These are phyloP conservation scores for Acanthamoeba castellanii DNA, from an alignment of 208 protist genomes.

Conservation along the genomic window DNA sequence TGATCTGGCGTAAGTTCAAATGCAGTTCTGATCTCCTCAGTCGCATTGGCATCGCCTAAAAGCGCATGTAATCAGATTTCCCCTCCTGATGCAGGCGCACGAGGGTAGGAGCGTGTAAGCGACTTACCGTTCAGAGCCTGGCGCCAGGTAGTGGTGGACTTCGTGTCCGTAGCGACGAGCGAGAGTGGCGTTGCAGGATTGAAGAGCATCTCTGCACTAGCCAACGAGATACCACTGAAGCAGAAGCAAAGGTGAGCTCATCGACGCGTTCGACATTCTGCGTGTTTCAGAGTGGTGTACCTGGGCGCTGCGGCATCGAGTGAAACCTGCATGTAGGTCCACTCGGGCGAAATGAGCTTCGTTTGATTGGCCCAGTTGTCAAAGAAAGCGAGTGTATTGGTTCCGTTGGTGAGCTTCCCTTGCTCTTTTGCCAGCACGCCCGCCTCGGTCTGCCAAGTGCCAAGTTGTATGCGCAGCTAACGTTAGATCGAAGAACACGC, in stretches of 20 bases:
- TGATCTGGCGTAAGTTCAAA: conserved; percentile 25
- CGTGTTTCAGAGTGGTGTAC: neutral
- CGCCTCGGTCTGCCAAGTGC: conserved; percentile 1
- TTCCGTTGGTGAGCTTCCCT: neutral
- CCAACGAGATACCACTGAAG: conserved; percentile 25
- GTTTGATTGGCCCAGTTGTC: conserved; percentile 58
- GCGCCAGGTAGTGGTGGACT: neutral
- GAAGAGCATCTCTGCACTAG: conserved; percentile 5
- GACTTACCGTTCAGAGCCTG: conserved; percentile 42
- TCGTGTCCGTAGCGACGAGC: neutral
- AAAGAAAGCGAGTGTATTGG: neutral
- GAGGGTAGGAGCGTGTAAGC: neutral
- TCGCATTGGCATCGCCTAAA: neutral
- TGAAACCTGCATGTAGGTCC: conserved; percentile 41
- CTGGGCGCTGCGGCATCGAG: conserved; percentile 47
- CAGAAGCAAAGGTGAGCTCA: neutral
- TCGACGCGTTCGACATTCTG: neutral
- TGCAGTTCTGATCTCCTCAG: neutral
- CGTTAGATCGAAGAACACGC: neutral
- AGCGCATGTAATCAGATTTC: neutral
- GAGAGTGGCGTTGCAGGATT: neutral
- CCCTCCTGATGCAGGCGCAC: neutral
- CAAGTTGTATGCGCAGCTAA: neutral
- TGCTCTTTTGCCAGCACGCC: neutral
- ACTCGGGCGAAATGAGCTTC: conserved; percentile 1